phyloP scores from a whole-genome alignment of 495 filamentous ascomycete genomes.

The Aspergillus panamensis region DNA sequence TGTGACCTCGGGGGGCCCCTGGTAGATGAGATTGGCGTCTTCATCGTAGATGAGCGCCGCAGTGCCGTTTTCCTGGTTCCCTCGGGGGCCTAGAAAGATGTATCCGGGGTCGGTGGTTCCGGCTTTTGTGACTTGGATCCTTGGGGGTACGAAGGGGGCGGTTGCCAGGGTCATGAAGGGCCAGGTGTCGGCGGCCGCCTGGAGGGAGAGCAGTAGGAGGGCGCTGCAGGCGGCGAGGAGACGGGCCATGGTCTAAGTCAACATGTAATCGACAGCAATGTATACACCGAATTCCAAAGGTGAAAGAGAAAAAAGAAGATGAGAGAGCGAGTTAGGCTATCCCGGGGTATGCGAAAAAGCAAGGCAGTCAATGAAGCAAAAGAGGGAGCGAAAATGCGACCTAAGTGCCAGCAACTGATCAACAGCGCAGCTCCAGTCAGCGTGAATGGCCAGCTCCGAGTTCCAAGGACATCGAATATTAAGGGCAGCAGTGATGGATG shows the following conservation, averaged over 20 bases:
- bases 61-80: constrained; percentile 26
- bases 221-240: constrained; percentile 23
- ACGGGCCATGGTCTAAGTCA: neutral
- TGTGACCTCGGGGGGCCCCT: constrained; percentile 32
- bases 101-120: constrained; percentile 33
- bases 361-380: neutral
- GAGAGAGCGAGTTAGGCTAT: neutral
- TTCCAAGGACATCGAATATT: neutral
- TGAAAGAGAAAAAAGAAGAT: neutral
- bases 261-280: too few relatives aligned
- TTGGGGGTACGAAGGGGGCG: constrained; percentile 29
- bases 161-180: constrained; percentile 28
- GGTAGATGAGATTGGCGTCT: constrained; percentile 33
- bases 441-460: neutral
- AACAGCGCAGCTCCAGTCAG: neutral
- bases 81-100: constrained; percentile 36
- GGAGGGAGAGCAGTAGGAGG: constrained; percentile 30
- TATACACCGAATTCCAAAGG: neutral
- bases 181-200: constrained; percentile 26
- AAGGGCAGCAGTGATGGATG: neutral
- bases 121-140: constrained; percentile 29
- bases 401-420: neutral
- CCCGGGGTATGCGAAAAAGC: neutral
- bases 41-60: constrained; percentile 39
- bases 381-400: too few relatives aligned